Percentiles rank a stretch among this genome's conserved stretches.
phyloP scores from a whole-genome alignment of 257 asterid genomes.

The Solanum chmielewskii region DNA sequence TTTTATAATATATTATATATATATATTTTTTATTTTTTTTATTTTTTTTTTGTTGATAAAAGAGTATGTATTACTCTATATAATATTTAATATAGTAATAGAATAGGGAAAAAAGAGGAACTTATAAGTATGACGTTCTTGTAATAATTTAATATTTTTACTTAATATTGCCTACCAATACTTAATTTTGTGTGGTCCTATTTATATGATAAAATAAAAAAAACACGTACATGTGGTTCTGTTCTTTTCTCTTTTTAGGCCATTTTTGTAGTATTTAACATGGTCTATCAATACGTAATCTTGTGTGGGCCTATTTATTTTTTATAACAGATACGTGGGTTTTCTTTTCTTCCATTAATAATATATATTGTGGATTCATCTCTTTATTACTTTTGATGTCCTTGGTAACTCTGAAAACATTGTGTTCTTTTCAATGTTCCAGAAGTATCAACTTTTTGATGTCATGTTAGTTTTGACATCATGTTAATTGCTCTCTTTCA shows the following conservation, averaged over 20 bases:
- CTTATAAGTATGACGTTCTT: background rate
- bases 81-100: too few species aligned
- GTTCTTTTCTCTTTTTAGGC: background rate
- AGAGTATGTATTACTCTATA: background rate
- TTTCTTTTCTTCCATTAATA: too few species aligned
- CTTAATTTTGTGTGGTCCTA: background rate
- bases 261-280: background rate
- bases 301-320: background rate
- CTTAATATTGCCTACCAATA: background rate
- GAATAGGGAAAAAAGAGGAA: background rate
- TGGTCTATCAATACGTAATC: background rate
- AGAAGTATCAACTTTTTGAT: background rate
- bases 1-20: too few species aligned
- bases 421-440: background rate
- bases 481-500: background rate
- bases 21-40: too few species aligned
- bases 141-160: background rate
- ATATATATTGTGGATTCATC: background rate
- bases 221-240: background rate
- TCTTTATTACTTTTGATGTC: background rate
- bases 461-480: background rate
- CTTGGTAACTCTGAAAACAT: background rate
- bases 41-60: background rate
- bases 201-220: too few species aligned
- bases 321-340: background rate